These are phyloP conservation scores for Cercophora sp. DNA, from an alignment of 495 filamentous ascomycete genomes.

Conservation along the genomic window DNA sequence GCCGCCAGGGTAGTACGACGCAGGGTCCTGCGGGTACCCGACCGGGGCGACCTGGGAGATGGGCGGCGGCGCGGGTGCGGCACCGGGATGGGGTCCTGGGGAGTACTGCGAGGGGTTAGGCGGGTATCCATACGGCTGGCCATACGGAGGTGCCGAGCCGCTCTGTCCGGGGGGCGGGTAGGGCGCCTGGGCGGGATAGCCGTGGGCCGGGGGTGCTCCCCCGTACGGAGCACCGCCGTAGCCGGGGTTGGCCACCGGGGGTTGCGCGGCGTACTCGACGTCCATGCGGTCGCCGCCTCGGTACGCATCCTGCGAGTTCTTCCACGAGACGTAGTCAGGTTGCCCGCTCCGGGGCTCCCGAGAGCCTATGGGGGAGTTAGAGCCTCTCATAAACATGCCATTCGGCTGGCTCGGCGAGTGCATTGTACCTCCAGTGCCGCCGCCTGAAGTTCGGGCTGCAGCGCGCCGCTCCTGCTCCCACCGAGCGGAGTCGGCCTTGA, in stretches of 20 bases:
- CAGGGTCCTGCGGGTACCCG: constrained; percentile 24
- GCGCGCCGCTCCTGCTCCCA: constrained; percentile 71
- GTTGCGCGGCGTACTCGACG: constrained; percentile 21
- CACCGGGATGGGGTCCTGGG: constrained; percentile 21
- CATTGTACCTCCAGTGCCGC: constrained; percentile 54
- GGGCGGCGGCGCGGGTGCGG: constrained; percentile 22
- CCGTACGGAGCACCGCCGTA: constrained; percentile 18
- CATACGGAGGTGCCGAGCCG: background rate
- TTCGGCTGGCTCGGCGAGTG: constrained; percentile 51
- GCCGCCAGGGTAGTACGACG: constrained; percentile 22
- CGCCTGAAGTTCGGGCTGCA: constrained; percentile 36
- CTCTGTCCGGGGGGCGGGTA: constrained; percentile 21
- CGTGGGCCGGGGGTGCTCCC: constrained; percentile 11
- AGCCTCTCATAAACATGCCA: constrained; percentile 48
- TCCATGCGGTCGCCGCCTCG: constrained; percentile 25
- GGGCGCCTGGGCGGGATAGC: constrained; percentile 19
- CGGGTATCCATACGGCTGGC: constrained; percentile 16
- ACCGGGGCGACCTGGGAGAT: constrained; percentile 14
- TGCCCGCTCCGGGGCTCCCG: constrained; percentile 27
- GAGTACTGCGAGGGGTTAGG: constrained; percentile 25
- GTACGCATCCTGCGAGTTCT: constrained; percentile 21
- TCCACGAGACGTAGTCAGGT: constrained; percentile 33
- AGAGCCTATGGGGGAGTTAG: constrained; percentile 54
- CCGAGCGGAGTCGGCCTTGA: constrained; percentile 74
- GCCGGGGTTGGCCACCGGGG: constrained; percentile 8